Evolutionary conservation across 2,329 filamentous ascomycete genomes (phyloP), one percentile per base, ranked within the genome.

Genomic region (Corynespora cassiicola): DNA sequence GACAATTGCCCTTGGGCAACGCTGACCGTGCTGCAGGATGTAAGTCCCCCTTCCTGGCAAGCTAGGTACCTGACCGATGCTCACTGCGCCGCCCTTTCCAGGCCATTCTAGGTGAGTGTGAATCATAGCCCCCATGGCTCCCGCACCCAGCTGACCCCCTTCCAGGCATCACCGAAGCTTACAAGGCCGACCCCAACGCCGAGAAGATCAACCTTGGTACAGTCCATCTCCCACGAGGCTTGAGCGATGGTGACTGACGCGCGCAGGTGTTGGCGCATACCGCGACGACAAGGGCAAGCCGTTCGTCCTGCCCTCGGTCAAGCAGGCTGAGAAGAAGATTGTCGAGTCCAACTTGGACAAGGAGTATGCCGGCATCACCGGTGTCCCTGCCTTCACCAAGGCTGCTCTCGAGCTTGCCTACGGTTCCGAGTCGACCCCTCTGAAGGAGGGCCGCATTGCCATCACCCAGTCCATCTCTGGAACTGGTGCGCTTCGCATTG

Each of bases 401-500:
- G 88, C 91, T 52, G 92, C 94, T 43, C 91, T 90, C 52, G 77
- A 88, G 67, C 85, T 99, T 44, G 94, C 94, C 63, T 97, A 96
- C 72, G 92, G 92, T 54, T 71, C 82, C 61, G 84, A 88, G 74
- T 94, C 87, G 47, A 73, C 85, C 28, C 86, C 85, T 56, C 81
- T 97, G 64, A 80, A 79, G 59, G 80, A 85, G 48, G 79, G 79
- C 69, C 87, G 90, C 63, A 77, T 96, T 50, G 90, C 85, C 75
- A 90, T 96, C 73, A 96, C 92, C 50, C 94, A 99, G 80, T 89
- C 91, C 75, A 96, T 99, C 77, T 99, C 94, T 46, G 94, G 94
- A 57, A 99, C 94, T 42, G 94, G 94, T 66, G 94, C 94, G 50
- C 84, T 99, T 65, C 86, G 94, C 69, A 92, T 99, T 68, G 94